Evolutionary conservation across 257 asterid species (phyloP).

Genomic region (Nicotiana tabacum): DNA sequence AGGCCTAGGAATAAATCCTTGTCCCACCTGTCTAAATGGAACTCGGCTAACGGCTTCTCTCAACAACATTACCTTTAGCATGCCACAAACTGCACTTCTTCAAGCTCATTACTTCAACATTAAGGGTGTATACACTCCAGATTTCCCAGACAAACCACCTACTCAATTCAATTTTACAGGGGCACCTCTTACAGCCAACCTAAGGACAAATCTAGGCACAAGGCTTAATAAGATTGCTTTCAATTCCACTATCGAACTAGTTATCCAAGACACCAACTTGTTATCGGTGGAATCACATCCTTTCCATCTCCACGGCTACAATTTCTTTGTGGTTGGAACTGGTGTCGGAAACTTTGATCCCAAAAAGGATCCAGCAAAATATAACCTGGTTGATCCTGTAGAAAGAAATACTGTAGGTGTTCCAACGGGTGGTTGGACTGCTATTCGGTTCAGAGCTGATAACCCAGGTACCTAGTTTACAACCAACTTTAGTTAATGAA

Average conservation of each 20-base stretch:
- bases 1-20: slow-evolving; percentile 37
- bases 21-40: slow-evolving; percentile 39
- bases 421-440: slow-evolving; percentile 57
- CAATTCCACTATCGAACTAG: slow-evolving; percentile 40
- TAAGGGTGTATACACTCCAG: slow-evolving; percentile 27
- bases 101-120: slow-evolving; percentile 39
- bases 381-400: slow-evolving; percentile 45
- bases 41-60: slow-evolving; percentile 42
- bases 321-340: slow-evolving; percentile 46
- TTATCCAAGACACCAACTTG: slow-evolving; percentile 43
- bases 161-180: slow-evolving; percentile 40
- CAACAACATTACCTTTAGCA: slow-evolving; percentile 43
- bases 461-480: slow-evolving; percentile 35
- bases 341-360: slow-evolving; percentile 44
- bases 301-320: slow-evolving; percentile 50
- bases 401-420: slow-evolving; percentile 54
- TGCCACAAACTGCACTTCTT: slow-evolving; percentile 44
- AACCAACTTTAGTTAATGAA: background rate
- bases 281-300: slow-evolving; percentile 49
- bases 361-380: slow-evolving; percentile 33
- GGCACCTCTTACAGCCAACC: slow-evolving; percentile 41
- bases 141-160: slow-evolving; percentile 47
- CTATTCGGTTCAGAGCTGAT: slow-evolving; percentile 50
- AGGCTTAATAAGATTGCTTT: slow-evolving; percentile 37
- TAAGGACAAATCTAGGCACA: slow-evolving; percentile 33